Percentiles rank a stretch among this genome's conserved stretches.
phyloP scores from a whole-genome alignment of 2,329 filamentous ascomycete genomes.

The Phaeosphaeriaceae sp. region DNA sequence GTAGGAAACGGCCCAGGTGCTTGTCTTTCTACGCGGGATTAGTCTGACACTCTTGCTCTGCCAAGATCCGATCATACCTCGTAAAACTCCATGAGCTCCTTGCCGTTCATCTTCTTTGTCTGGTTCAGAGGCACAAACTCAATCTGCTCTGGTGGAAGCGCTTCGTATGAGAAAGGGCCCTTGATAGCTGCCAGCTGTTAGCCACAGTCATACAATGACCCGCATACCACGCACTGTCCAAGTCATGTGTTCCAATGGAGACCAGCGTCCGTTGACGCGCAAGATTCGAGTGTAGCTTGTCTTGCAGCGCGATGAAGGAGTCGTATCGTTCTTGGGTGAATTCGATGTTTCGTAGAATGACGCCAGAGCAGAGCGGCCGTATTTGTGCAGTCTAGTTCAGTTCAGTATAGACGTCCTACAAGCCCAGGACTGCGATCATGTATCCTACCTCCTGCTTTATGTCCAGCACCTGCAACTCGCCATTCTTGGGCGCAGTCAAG shows the following conservation, averaged over 20 bases:
- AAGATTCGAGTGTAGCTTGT: constrained; percentile 96
- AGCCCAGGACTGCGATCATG: background rate
- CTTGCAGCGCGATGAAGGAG: constrained; percentile 96
- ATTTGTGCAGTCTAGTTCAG: constrained; percentile 71
- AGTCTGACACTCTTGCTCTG: constrained; percentile 4
- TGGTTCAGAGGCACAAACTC: constrained; percentile 92
- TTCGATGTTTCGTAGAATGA: constrained; percentile 86
- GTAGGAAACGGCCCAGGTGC: constrained; percentile 86
- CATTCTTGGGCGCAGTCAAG: constrained; percentile 73
- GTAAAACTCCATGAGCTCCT: constrained; percentile 93
- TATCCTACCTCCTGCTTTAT: constrained; percentile 69
- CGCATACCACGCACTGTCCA: constrained; percentile 66
- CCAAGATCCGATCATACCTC: constrained; percentile 57
- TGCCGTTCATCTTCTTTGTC: constrained; percentile 83
- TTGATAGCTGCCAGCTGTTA: constrained; percentile 64
- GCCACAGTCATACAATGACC: background rate
- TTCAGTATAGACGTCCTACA: constrained; percentile 17
- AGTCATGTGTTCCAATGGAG: constrained; percentile 96
- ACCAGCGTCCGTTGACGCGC: constrained; percentile 91
- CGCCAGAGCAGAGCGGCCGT: constrained; percentile 86
- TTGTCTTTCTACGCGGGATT: constrained; percentile 73
- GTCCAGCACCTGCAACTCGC: constrained; percentile 79
- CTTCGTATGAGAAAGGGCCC: constrained; percentile 97
- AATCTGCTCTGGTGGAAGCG: constrained; percentile 88
- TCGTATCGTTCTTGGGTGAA: constrained; percentile 93